Base-by-base conservation (phyloP, 768 basidiomycete species). In the Cystofilobasidium bisporidii region DNA sequence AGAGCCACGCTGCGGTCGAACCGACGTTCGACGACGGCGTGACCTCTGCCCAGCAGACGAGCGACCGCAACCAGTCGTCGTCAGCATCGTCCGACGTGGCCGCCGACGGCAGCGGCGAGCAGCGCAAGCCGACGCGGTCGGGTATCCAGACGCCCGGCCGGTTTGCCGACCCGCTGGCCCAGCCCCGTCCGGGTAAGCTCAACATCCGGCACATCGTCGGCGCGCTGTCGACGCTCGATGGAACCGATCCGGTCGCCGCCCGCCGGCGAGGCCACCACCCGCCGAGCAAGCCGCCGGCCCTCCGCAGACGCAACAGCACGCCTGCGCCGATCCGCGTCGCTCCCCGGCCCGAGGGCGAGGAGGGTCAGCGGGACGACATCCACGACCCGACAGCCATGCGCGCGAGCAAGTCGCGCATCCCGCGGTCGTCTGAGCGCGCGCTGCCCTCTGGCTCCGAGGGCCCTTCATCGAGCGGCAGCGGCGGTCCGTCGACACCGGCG, bases 281-380 rank as follows among this genome's bases (percentile, higher is more conserved):
- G 40, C 24, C 60, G 10, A 41, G 40, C 24, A 47, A 45, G 60
- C 60, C 60, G 33, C 26, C 60, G 12, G 20, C 28, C 9, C 60
- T 61, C 60, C 43, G 26, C 24, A 24, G 40, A 18, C n/a, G 45
- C 40, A 47, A 26, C 26, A 61, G 40, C 40, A 24, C 26, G 28
- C 26, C 40, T 9, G 40, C n/a, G 30, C 40, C 50, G 11, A 24
- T 40, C n/a, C 3, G 24, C 17, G 50, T 61, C 40, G 41, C 43
- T 36, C 18, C 40, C 30, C 41, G 41, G 45, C 32, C 62, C 50
- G 79, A 78, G 4, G 78, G 74, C 48, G 82, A 83, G 68, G 78
- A 78, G 22, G 83, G 83, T 10, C 78, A 80, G 30, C 76, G 84
- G 57, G 83, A 85, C 72, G 81, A 85, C 69, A 80, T 85, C 41